Percentiles rank a stretch among this genome's conserved stretches.
phyloP scores from a whole-genome alignment of 2,329 filamentous ascomycete species.

The Ophiocordyceps camponoti-leonardi region DNA sequence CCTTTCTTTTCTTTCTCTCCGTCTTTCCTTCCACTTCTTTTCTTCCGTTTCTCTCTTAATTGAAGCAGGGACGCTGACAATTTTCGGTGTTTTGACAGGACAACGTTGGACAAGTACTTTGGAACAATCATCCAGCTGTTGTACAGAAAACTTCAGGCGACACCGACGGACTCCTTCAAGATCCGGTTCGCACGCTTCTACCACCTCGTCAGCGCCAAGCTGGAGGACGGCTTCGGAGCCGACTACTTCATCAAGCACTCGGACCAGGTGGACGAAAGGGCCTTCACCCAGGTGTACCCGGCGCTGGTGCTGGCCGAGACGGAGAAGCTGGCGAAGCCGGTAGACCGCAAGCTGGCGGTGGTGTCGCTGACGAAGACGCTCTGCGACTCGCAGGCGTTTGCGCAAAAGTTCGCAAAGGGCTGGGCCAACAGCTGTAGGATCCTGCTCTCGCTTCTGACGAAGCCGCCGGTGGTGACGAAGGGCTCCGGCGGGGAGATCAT shows the following conservation, averaged over 20 bases:
- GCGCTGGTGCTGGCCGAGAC: slow-evolving; percentile 77
- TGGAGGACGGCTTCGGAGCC: slow-evolving; percentile 68
- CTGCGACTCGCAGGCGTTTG: slow-evolving; percentile 71
- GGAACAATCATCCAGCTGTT: slow-evolving; percentile 64
- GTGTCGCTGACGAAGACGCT: slow-evolving; percentile 87
- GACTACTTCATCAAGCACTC: slow-evolving; percentile 81
- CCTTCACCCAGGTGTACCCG: slow-evolving; percentile 76
- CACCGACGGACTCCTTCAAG: slow-evolving; percentile 60
- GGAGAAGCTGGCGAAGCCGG: slow-evolving; percentile 68
- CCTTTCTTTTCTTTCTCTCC: no score
- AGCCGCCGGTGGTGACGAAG: slow-evolving; percentile 54
- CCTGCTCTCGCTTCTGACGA: slow-evolving; percentile 76
- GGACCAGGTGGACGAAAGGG: slow-evolving; percentile 61
- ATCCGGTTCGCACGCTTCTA: slow-evolving; percentile 86
- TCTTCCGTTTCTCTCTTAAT: no score
- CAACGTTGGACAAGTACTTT: slow-evolving; percentile 59
- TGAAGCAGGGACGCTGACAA: neutral
- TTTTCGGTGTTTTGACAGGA: slow-evolving; percentile 18
- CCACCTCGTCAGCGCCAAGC: slow-evolving; percentile 67
- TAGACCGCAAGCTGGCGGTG: slow-evolving; percentile 86
- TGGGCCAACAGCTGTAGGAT: slow-evolving; percentile 84
- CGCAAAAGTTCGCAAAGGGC: slow-evolving; percentile 66
- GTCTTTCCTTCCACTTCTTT: no score
- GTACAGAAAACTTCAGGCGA: slow-evolving; percentile 57
- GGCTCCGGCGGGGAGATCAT: slow-evolving; percentile 59